phyloP scores from a whole-genome alignment of 441 rosid species.

The Syzygium syzygioides region DNA sequence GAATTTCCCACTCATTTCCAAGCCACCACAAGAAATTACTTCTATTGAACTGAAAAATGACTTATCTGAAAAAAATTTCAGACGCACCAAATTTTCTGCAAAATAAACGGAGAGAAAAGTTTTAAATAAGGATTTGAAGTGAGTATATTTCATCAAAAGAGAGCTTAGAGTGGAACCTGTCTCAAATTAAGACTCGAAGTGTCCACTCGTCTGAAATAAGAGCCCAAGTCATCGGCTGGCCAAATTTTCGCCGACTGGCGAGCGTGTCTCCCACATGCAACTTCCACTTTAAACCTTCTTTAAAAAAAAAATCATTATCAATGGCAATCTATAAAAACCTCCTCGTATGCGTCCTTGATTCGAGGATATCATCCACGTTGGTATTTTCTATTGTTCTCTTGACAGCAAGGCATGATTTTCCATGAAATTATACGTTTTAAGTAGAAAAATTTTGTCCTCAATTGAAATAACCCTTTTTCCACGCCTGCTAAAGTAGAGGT shows the following conservation, averaged over 20 bases:
- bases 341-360: neutral
- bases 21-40: neutral
- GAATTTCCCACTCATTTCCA: neutral
- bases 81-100: accelerated
- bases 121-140: no score
- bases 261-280: no score
- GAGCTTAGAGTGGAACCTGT: no score
- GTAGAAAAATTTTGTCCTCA: no score
- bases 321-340: neutral
- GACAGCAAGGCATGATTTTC: neutral
- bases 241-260: no score
- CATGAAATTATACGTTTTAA: neutral
- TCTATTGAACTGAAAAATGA: accelerated
- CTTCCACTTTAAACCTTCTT: no score
- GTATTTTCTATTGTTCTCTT: neutral
- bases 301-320: neutral
- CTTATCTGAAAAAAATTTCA: neutral
- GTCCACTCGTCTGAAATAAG: no score
- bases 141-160: no score
- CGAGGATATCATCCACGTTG: neutral
- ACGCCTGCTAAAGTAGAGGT: no score
- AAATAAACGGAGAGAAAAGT: neutral
- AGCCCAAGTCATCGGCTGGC: no score
- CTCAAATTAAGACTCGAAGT: no score
- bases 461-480: no score